Evolutionary conservation across 2,329 filamentous ascomycete genomes (phyloP), one percentile per base, ranked within the genome.

Genomic region (Phaeomoniella chlamydospora): DNA sequence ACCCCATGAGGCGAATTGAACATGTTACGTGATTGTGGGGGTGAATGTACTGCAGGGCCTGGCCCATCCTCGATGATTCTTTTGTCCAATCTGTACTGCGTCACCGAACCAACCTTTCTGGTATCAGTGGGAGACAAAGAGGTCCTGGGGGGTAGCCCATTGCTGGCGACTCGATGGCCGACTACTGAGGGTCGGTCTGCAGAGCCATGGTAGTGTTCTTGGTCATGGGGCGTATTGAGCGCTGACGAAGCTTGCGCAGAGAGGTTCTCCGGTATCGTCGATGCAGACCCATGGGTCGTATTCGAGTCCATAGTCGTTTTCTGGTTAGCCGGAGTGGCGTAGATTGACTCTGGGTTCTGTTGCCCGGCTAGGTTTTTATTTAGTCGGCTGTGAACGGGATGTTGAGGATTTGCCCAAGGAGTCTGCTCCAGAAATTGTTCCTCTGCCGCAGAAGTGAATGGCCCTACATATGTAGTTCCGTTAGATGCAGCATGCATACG

Each of bases 351-450:
- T 15, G 47, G 33, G 4, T 55, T 51, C 4, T 54, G 49, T 18
- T 53, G 45, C 37, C 57, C 58, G 15, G 54, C 53, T 5, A 52
- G 41, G 36, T 57, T 48, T 34, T 46, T 50, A 35, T 40, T 48
- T 37, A 52, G 49, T 11, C 33, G 39, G 16, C 72, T 69, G 51
- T 84, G 77, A 6, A 75, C 70, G 4, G 80, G 77, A 51, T 85
- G 79, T 45, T 88, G 83, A 13, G 86, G 84, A 52, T 93, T 93
- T 22, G 86, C 85, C 87, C 87, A 94, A 1, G 86, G 80, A 4
- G 83, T 93, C 46, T 88, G 79, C 50, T 92, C 83, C 37, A 93
- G 70, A 47, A 90, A 93, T 43, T 88, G 80, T 55, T 92, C 84
- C 48, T 83, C 82, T 15, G 82, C 82, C 29, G 79, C 61, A 16